These are phyloP conservation scores for Fusarium sp. DNA, from an alignment of 2,329 filamentous ascomycete genomes.

Conservation along the genomic window DNA sequence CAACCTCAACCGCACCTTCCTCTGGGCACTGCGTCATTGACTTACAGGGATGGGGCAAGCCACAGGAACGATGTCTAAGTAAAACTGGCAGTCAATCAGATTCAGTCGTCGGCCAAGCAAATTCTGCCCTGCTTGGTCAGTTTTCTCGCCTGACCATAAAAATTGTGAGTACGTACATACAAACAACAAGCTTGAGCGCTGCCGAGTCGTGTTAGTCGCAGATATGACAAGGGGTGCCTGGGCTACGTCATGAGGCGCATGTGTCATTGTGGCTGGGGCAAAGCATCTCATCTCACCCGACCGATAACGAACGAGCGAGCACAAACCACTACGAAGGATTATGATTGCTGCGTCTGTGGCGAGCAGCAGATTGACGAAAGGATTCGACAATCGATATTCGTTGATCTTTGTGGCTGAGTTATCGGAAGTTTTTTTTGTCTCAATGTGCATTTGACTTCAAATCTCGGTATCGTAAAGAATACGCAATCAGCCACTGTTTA, in stretches of 20 bases:
- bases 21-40: constrained; percentile 52
- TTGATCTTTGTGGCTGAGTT: constrained; percentile 32
- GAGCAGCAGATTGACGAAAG: constrained; percentile 18
- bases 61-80: constrained; percentile 30
- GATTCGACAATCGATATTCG: constrained; percentile 14
- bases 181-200: constrained; percentile 11
- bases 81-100: constrained; percentile 9
- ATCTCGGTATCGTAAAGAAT: constrained; percentile 23
- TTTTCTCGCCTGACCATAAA: constrained; percentile 26
- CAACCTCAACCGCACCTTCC: constrained; percentile 38
- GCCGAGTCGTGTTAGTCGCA: neutral
- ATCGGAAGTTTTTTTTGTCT: neutral
- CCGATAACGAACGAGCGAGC: neutral
- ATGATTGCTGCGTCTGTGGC: neutral
- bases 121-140: constrained; percentile 38
- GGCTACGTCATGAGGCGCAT: constrained; percentile 40
- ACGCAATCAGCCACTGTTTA: neutral
- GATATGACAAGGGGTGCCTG: neutral
- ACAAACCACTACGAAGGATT: neutral
- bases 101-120: constrained; percentile 32
- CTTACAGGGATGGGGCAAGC: constrained; percentile 35
- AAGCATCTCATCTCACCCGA: constrained; percentile 24
- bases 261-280: constrained; percentile 23
- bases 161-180: neutral
- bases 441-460: constrained; percentile 3